Conservation (phyloP, 805 yeast species). For the Candida gorgasii region DNA sequence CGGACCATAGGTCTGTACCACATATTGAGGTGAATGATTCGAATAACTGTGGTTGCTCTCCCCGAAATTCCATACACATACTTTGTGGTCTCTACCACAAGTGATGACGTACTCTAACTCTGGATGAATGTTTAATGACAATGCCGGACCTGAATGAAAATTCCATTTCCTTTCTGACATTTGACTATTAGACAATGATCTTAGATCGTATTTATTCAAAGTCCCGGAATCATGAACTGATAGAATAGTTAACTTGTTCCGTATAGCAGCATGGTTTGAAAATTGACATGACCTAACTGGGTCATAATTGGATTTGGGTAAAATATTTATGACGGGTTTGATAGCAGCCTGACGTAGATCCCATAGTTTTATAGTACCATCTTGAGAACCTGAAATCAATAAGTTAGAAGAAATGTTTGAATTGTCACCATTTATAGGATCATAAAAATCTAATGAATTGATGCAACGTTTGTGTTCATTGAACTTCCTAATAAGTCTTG, state of each 20-base stretch:
- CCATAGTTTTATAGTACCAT: constrained; percentile 77
- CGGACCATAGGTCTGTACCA: constrained; percentile 73
- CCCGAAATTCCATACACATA: constrained; percentile 68
- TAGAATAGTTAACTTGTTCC: constrained; percentile 52
- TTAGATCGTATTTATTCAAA: constrained; percentile 82
- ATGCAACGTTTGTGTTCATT: constrained; percentile 44
- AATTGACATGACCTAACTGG: constrained; percentile 60
- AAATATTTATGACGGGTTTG: constrained; percentile 51
- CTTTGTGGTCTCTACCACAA: constrained; percentile 88
- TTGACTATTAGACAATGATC: constrained; percentile 31
- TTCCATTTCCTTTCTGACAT: constrained; percentile 76
- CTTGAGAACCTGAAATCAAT: constrained; percentile 66
- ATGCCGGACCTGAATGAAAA: constrained; percentile 91
- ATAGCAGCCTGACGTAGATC: constrained; percentile 54
- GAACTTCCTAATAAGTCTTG: constrained; percentile 28
- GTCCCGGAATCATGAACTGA: constrained; percentile 89
- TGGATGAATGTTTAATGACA: constrained; percentile 88
- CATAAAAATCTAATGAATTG: constrained; percentile 41
- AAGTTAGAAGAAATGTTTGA: constrained; percentile 16
- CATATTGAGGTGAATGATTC: constrained; percentile 58
- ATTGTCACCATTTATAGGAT: constrained; percentile 16
- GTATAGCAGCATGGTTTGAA: constrained; percentile 49
- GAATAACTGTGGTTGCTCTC: constrained; percentile 19
- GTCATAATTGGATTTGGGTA: constrained; percentile 61
- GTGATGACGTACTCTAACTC: constrained; percentile 77